Conservation (phyloP, 306 rosid species). For the Begonia fuchsioides region DNA sequence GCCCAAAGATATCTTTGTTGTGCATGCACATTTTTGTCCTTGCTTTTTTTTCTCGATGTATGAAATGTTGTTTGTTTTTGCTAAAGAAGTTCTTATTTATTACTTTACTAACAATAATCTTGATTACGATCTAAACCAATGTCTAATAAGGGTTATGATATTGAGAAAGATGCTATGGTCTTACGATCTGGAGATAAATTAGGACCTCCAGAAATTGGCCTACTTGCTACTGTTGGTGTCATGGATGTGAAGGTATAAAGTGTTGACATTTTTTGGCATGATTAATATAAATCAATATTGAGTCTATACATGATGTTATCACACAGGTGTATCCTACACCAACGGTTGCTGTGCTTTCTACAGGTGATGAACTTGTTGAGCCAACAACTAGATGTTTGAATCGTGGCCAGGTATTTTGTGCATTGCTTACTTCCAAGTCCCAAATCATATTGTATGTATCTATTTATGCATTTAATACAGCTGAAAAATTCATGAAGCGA, state of each 20-base stretch:
- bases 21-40: too few relatives aligned
- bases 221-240: conserved; percentile 85
- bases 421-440: too few relatives aligned
- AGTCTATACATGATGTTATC: conserved; percentile 7
- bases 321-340: conserved; percentile 68
- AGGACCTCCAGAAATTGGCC: conserved; percentile 86
- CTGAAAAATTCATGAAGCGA: too few relatives aligned
- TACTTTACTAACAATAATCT: too few relatives aligned
- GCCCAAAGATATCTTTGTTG: too few relatives aligned
- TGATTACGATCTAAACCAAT: too few relatives aligned
- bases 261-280: neutral
- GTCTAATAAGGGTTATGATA: conserved; percentile 54
- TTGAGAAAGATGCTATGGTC: conserved; percentile 51
- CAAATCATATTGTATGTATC: too few relatives aligned
- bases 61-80: too few relatives aligned
- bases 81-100: too few relatives aligned
- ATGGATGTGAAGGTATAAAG: conserved; percentile 52
- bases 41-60: too few relatives aligned
- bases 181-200: conserved; percentile 66
- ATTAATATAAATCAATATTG: neutral
- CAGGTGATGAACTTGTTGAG: conserved; percentile 91
- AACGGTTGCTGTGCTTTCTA: conserved; percentile 65
- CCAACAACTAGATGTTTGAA: conserved; percentile 38
- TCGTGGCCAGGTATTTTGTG: conserved; percentile 67
- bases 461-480: too few relatives aligned